Evolutionary conservation across 257 asterid species (phyloP), one percentile per base, ranked within the genome.

Genomic region (Solanum lycopersicoides): DNA sequence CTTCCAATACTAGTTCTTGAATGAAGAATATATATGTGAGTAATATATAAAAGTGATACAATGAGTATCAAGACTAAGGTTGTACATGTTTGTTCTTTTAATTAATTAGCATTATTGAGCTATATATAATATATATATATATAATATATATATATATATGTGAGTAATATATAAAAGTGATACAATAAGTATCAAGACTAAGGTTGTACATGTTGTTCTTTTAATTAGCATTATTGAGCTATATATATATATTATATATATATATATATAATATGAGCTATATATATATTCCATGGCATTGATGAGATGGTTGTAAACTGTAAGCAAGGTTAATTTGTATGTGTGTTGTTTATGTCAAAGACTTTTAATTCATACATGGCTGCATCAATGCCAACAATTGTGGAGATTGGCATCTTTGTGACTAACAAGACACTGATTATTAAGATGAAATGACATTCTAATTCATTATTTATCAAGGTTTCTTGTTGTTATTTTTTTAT

Each of bases 321-420:
- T 47, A 80, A 80, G 65, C 68, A 47, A 28, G 8, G 18, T 28
- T 75, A 21, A 45, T 21, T 80, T 80, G 66, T 45, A 28, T 50
- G 84, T 50, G 84, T 28, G 84, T 80, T 47, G 68, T 80, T 80
- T 15, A 18, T 80, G 63, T 80, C 44, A 47, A 79, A 28, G 85
- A 80, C 68, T 47, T 79, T 68, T 23, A 30, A 16, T 71, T 34
- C 45, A 79, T 83, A 85, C 83, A 47, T 23, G 65, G 82, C 56
- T 77, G 89, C 89, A 85, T 89, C 44, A 69, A 79, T 87, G 87
- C 91, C 86, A 68, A 72, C 30, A 80, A 4, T 45, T 77, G 47
- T 87, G 84, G 80, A 84, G 53, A 47, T 74, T 13, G 37, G 86
- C 86, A 83, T 89, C 86, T 9, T 23, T 60, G 14, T 14, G 12